These are phyloP conservation scores for Naganishia sp. DNA, from an alignment of 1,284 basidiomycete genomes.

Conservation along the genomic window DNA sequence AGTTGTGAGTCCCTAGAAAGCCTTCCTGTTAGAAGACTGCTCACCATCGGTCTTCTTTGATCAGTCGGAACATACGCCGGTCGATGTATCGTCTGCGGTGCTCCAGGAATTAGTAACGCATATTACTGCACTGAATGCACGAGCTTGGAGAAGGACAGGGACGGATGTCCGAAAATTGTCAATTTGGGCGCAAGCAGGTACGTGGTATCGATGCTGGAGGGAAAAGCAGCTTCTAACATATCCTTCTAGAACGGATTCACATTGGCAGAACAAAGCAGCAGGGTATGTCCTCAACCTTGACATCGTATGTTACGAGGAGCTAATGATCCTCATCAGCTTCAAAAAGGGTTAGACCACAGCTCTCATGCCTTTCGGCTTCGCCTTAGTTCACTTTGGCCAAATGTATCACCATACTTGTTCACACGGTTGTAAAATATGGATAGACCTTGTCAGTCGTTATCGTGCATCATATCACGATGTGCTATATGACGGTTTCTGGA, in stretches of 20 bases:
- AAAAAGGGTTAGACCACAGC: conserved; percentile 27
- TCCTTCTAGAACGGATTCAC: conserved; percentile 15
- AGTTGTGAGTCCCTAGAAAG: conserved; percentile 62
- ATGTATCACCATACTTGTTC: not conserved
- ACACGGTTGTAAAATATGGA: conserved; percentile 3
- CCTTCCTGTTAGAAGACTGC: not conserved
- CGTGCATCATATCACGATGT: not conserved
- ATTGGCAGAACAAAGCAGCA: conserved; percentile 21
- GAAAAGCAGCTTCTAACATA: not conserved
- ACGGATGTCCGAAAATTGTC: conserved; percentile 98
- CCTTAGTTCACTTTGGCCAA: not conserved
- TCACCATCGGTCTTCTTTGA: not conserved
- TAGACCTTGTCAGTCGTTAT: not conserved
- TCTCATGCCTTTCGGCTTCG: not conserved
- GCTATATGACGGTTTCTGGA: too few relatives aligned
- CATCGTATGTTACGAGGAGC: not conserved
- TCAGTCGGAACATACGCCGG: conserved; percentile 87
- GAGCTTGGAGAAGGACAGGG: conserved; percentile 91
- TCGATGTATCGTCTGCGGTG: conserved; percentile 94
- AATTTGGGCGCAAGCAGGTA: conserved; percentile 57
- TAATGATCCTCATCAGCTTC: conserved; percentile 17
- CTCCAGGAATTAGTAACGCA: conserved; percentile 94
- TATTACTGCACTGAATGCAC: conserved; percentile 98
- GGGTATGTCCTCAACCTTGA: not conserved
- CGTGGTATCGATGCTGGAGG: not conserved